phyloP scores from a whole-genome alignment of 495 filamentous ascomycete genomes.

The Neurospora sublineolata region DNA sequence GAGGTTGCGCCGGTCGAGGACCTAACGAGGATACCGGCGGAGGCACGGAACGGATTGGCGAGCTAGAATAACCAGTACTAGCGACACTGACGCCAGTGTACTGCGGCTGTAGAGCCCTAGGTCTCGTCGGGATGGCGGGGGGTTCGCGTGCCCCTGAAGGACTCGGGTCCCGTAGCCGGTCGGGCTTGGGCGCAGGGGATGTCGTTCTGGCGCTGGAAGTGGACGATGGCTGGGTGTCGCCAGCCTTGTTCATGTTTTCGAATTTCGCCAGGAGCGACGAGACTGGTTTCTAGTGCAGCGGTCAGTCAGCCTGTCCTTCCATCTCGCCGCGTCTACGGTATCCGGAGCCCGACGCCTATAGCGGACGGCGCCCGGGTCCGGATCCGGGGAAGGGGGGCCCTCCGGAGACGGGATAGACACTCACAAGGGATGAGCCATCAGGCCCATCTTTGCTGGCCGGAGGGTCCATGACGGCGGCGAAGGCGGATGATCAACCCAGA shows the following conservation, averaged over 20 bases:
- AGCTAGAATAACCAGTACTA: conserved; percentile 8
- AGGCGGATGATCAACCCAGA: conserved; percentile 10
- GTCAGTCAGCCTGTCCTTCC: conserved; percentile 12
- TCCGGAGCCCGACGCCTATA: not conserved
- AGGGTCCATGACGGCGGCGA: conserved; percentile 29
- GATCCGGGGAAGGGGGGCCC: not conserved
- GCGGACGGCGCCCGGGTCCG: not conserved
- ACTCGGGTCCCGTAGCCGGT: conserved; percentile 34
- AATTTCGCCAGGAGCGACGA: conserved; percentile 89
- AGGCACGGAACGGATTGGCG: conserved; percentile 18
- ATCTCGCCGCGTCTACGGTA: not conserved
- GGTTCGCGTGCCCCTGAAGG: conserved; percentile 35
- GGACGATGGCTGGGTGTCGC: conserved; percentile 17
- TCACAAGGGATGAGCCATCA: conserved; percentile 52
- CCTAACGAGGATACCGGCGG: conserved; percentile 18
- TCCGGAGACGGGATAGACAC: conserved; percentile 5
- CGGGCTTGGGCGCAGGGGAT: conserved; percentile 27
- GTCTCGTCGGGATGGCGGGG: conserved; percentile 42
- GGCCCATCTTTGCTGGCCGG: conserved; percentile 29
- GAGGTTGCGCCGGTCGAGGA: conserved; percentile 48
- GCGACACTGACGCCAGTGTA: conserved; percentile 6
- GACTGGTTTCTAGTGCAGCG: conserved; percentile 51
- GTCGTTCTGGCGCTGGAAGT: conserved; percentile 17
- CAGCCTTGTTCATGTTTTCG: conserved; percentile 64
- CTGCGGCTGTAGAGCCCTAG: conserved; percentile 21